Base-by-base conservation (phyloP, 257 asterid genomes). In the Gynochthodes officinalis region DNA sequence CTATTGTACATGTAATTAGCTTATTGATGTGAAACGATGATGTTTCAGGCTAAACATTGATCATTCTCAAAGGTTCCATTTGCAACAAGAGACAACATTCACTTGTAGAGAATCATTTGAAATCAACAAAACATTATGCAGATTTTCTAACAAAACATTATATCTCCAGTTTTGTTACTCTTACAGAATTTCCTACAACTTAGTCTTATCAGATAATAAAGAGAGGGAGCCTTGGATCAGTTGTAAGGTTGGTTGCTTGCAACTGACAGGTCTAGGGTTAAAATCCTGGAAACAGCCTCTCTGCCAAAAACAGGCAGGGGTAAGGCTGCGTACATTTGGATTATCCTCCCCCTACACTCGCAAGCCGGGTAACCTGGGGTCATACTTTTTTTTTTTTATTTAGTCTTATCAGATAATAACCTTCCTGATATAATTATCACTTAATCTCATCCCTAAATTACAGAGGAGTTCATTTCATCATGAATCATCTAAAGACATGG, bases 81-180 rank as follows among this genome's bases (percentile, higher is more conserved):
- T 50, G 49, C 64, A 76, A 39, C 61, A 52, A 67, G 9, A 53
- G 55, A 50, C 53, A 75, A 37, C 78, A 53, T 53, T 40, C 49
- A 30, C 55, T 27, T 4, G 49, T 30, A 52, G 50, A 70, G 59
- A 42, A 63, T 62, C 76, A 43, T 68, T 49, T 60, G 49, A 49
- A 53, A 59, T 61, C 32, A 48, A 27, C 4, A 61, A 35, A 21
- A 13, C 18, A 42, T 15, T 60, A 30, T 23, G 33, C 3, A 39
- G 21, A 37, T 27, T n/a, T 15, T n/a, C 50, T 10, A 66, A 61
- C 15, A 40, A 18, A 14, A 65, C 13, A 25, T n/a, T n/a, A 4
- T 0, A 7, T 2, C 4, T 16, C 53, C n/a, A 48, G 44, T 21
- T 27, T 73, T 19, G 18, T 30, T 55, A 13, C 33, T 54, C 27